Conservation (phyloP, 2,329 filamentous ascomycete genomes). For the Malbranchea cinnamomea region DNA sequence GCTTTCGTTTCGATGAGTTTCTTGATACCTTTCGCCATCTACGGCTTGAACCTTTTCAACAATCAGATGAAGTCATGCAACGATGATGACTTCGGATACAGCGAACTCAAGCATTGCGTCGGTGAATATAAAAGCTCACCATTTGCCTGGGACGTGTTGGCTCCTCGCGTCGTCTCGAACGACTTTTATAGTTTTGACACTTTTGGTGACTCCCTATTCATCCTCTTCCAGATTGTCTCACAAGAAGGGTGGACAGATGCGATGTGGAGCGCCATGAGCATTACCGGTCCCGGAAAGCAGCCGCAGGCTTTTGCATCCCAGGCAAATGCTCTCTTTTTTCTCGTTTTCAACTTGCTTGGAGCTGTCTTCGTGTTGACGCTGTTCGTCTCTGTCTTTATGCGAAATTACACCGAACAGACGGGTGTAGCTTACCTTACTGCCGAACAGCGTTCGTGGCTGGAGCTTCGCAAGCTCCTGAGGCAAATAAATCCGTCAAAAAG, state of each 20-base stretch:
- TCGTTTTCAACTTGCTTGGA: constrained; percentile 88
- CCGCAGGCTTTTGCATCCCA: constrained; percentile 54
- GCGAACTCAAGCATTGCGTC: constrained; percentile 58
- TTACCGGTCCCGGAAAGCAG: constrained; percentile 62
- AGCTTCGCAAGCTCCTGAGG: constrained; percentile 75
- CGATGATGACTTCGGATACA: constrained; percentile 43
- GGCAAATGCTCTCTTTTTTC: constrained; percentile 85
- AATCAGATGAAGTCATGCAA: constrained; percentile 72
- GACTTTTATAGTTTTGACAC: constrained; percentile 86
- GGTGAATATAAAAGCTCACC: constrained; percentile 67
- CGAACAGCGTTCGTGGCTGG: constrained; percentile 93
- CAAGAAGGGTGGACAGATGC: constrained; percentile 97
- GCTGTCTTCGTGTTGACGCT: constrained; percentile 93
- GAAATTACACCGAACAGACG: constrained; percentile 97
- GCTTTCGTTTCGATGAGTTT: constrained; percentile 89
- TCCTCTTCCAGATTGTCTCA: constrained; percentile 95
- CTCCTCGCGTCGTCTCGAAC: constrained; percentile 68
- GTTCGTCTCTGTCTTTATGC: constrained; percentile 99
- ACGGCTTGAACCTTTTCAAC: constrained; percentile 83
- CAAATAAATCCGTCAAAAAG: constrained; percentile 93
- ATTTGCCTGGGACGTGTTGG: constrained; percentile 70
- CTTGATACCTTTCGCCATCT: constrained; percentile 91
- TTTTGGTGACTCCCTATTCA: constrained; percentile 85
- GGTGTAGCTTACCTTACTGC: constrained; percentile 91
- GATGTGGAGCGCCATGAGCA: constrained; percentile 69